Evolutionary conservation across 768 basidiomycete genomes (phyloP), one percentile per base, ranked within the genome.

Genomic region (Cystofilobasidium capitatum): DNA sequence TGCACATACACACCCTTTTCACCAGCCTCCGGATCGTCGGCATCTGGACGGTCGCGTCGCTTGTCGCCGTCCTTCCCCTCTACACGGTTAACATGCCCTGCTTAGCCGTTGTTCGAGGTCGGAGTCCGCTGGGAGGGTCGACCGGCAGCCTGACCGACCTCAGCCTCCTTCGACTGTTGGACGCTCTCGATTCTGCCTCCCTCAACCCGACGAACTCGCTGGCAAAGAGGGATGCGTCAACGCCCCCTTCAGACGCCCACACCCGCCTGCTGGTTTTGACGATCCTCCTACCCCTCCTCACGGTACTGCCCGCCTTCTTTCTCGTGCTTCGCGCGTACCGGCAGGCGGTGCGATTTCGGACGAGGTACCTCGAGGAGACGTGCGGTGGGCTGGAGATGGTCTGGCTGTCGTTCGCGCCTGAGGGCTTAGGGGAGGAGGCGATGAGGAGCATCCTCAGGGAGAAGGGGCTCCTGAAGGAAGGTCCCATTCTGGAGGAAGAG

Each of bases 251-350:
- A n/a, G 49, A 45, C 44, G 62, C 62, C 10, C 62, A 49, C 49
- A 62, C 49, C 31, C 62, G 62, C 7, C 49, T 62, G 9, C 62
- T 62, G n/a, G 49, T 62, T n/a, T 42, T 62, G 42, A 49, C 62
- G 0, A 39, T 62, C 36, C 33, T 62, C 44, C 14, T 62, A 40
- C 62, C 62, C 13, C 45, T 62, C 0, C 12, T 62, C 44, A 51
- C 44, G 8, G 35, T 31, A 0, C 49, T 45, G 12, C 62, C 62
- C 2, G 62, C 29, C 7, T 20, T 62, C 14, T 62, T 47, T 31
- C 39, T 42, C 9, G 49, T 62, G 13, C 26, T 62, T 20, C 44
- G 49, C 36, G 62, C 6, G 37, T 47, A 45, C 62, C 14, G 16
- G 29, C 22, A 26, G 16, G 35, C 49, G 26, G 35, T 51, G 7